phyloP scores from a whole-genome alignment of 2,329 filamentous ascomycete genomes.

The Corynespora cassiicola region DNA sequence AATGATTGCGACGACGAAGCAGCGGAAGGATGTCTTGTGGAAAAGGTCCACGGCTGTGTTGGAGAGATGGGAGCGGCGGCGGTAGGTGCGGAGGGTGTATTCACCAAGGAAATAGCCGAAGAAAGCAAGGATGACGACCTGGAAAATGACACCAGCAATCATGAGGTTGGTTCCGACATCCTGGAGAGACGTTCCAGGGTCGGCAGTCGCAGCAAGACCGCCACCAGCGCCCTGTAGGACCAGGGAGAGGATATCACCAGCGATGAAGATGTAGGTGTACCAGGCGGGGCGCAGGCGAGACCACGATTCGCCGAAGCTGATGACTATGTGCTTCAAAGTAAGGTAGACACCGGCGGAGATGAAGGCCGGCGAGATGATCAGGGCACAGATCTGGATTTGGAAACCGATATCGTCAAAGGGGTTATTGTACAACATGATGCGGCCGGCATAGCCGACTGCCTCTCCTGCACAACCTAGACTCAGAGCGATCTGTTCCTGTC shows the following conservation, averaged over 20 bases:
- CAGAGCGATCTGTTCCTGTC: conserved; percentile 53
- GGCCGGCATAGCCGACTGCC: conserved; percentile 61
- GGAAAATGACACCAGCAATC: conserved; percentile 63
- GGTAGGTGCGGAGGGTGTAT: conserved; percentile 41
- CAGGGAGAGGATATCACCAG: conserved; percentile 62
- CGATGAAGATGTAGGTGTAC: conserved; percentile 66
- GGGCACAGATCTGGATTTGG: conserved; percentile 57
- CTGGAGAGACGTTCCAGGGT: conserved; percentile 42
- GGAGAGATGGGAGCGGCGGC: conserved; percentile 30
- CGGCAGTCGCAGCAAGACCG: conserved; percentile 60
- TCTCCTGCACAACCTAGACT: conserved; percentile 57
- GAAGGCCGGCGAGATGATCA: conserved; percentile 66
- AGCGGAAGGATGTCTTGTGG: conserved; percentile 31
- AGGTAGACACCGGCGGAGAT: conserved; percentile 62
- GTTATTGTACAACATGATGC: conserved; percentile 60
- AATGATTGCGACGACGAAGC: conserved; percentile 41
- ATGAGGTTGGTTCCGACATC: conserved; percentile 62
- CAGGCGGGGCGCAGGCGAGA: conserved; percentile 34
- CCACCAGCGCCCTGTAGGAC: conserved; percentile 63
- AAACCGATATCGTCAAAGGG: conserved; percentile 59
- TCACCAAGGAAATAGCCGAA: conserved; percentile 53
- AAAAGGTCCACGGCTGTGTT: conserved; percentile 24
- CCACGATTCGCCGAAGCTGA: conserved; percentile 54
- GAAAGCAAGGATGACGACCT: conserved; percentile 60
- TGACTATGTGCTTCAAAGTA: conserved; percentile 61